Evolutionary conservation across 1,284 basidiomycete species (phyloP).

Genomic region (Tilletia caries): DNA sequence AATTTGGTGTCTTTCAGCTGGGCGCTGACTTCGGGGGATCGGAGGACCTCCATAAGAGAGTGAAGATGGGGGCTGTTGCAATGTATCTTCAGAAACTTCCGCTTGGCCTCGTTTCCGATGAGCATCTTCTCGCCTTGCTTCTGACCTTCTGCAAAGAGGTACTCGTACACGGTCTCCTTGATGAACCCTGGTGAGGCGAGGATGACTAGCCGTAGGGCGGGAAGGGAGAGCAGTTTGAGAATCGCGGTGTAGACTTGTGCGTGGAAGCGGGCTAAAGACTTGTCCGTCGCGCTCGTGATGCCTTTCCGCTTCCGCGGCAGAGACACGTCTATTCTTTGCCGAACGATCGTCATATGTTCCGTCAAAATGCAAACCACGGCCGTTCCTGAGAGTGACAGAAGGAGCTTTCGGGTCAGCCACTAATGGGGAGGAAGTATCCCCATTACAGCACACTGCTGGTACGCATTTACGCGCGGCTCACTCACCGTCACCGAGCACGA

Average conservation of each 20-base stretch:
- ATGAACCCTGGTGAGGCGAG: slow-evolving; percentile 96
- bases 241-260: slow-evolving; percentile 81
- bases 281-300: slow-evolving; percentile 41
- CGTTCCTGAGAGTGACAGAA: slow-evolving; percentile 61
- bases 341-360: slow-evolving; percentile 91
- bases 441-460: too few relatives aligned
- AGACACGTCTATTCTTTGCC: slow-evolving; percentile 83
- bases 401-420: not conserved
- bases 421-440: too few relatives aligned
- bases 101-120: slow-evolving; percentile 63
- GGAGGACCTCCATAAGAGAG: slow-evolving; percentile 70
- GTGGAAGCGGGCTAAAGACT: slow-evolving; percentile 66
- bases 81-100: slow-evolving; percentile 88
- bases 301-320: slow-evolving; percentile 74
- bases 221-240: slow-evolving; percentile 81
- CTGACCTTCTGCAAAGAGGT: slow-evolving; percentile 54
- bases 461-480: slow-evolving; percentile 5
- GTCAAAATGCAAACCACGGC: slow-evolving; percentile 92
- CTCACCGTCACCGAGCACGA: slow-evolving; percentile 83
- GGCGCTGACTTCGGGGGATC: slow-evolving; percentile 46
- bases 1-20: slow-evolving; percentile 97
- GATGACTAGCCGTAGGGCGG: slow-evolving; percentile 79
- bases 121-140: slow-evolving; percentile 79
- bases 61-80: slow-evolving; percentile 92
- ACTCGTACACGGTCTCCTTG: slow-evolving; percentile 81